A percentile compares a stretch with the other conserved stretches of the same genome.
These are phyloP conservation scores for Eimeria acervulina DNA, from an alignment of 169 alveolate genomes.

Conservation along the genomic window DNA sequence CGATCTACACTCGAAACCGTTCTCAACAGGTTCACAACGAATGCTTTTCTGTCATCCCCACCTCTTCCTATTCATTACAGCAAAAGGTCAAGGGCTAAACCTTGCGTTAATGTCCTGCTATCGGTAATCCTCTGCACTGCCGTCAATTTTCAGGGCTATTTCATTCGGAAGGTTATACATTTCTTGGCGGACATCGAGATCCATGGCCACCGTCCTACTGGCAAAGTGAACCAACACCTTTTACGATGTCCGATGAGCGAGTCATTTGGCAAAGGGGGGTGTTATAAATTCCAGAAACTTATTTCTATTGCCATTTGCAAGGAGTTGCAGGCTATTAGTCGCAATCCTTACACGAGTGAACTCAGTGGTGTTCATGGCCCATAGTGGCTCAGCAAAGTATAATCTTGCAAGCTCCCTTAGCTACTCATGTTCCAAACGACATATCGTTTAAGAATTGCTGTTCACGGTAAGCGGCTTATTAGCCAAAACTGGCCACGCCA, in stretches of 20 bases:
- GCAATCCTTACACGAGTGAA: no score
- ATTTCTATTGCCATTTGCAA: no score
- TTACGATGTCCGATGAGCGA: constrained; percentile 95
- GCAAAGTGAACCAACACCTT: constrained; percentile 94
- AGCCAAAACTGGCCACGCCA: neutral
- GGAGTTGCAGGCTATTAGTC: no score
- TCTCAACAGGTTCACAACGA: constrained; percentile 95
- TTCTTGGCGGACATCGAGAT: constrained; percentile 97
- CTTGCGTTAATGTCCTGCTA: constrained; percentile 91
- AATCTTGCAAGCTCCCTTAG: no score
- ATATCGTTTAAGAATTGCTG: no score
- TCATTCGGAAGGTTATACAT: constrained; percentile 96
- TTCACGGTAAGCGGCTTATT: no score
- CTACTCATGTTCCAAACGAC: no score
- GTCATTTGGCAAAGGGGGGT: constrained; percentile 95
- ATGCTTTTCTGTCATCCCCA: constrained; percentile 93
- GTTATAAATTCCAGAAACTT: no score
- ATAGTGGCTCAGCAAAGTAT: no score
- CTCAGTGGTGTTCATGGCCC: no score
- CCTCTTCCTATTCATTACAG: constrained; percentile 95
- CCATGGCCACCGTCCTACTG: constrained; percentile 96
- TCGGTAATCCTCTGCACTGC: constrained; percentile 96
- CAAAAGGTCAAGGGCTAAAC: constrained; percentile 77
- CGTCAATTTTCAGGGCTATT: constrained; percentile 97
- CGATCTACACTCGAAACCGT: constrained; percentile 96